Evolutionary conservation across 176 grass and related monocot species (phyloP).

Genomic region (Cenchrus purpureus): DNA sequence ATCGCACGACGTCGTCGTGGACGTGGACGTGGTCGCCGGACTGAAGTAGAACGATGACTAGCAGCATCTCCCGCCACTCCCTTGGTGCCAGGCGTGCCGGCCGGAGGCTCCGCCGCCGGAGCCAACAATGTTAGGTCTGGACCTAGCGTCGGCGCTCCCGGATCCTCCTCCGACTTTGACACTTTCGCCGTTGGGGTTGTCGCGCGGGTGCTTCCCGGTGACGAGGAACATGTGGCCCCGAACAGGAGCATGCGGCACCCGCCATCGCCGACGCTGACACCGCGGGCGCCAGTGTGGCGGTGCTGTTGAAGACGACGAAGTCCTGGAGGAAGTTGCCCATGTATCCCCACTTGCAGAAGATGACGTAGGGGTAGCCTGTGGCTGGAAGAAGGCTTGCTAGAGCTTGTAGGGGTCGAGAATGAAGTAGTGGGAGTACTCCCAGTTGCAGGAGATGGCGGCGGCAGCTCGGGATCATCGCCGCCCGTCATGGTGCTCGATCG

Average conservation of each 20-base stretch:
- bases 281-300: not conserved
- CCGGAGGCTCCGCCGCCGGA: too few relatives aligned
- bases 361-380: slow-evolving; percentile 37
- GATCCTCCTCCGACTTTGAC: not conserved
- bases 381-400: slow-evolving; percentile 58
- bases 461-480: slow-evolving; percentile 66
- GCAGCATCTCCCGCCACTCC: slow-evolving; percentile 27
- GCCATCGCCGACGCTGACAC: slow-evolving; percentile 41
- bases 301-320: slow-evolving; percentile 56
- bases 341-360: slow-evolving; percentile 54
- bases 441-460: slow-evolving; percentile 46
- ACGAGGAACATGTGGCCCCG: slow-evolving; percentile 48
- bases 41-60: slow-evolving; percentile 1
- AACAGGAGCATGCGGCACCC: too few relatives aligned
- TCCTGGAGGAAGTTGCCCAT: slow-evolving; percentile 40
- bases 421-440: slow-evolving; percentile 70
- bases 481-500: slow-evolving; percentile 62
- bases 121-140: not conserved
- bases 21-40: too few relatives aligned
- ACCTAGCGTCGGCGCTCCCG: not conserved
- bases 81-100: too few relatives aligned
- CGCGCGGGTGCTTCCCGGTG: slow-evolving; percentile 29
- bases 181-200: not conserved
- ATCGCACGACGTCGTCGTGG: too few relatives aligned
- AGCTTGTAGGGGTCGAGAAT: slow-evolving; percentile 63